Evolutionary conservation across 2,329 filamentous ascomycete species (phyloP).

Genomic region (Fusarium floridanum): DNA sequence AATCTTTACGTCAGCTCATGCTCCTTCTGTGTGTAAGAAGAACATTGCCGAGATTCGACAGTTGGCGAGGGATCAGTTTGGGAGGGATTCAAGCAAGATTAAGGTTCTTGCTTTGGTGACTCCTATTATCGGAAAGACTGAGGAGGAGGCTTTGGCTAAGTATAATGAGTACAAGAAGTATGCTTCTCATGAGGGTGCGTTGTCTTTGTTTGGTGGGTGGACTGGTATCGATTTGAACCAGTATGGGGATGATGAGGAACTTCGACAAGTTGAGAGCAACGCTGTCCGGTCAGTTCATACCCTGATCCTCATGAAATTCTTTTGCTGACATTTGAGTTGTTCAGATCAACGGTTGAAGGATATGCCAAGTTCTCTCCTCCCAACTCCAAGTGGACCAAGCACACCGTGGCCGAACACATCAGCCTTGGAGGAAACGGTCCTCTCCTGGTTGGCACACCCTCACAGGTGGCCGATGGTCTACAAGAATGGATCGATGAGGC

Average conservation of each 20-base stretch:
- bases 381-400: constrained; percentile 78
- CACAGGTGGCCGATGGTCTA: constrained; percentile 75
- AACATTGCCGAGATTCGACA: constrained; percentile 73
- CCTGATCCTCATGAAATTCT: too few species aligned
- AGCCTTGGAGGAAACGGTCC: constrained; percentile 76
- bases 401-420: constrained; percentile 76
- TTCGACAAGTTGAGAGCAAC: constrained; percentile 72
- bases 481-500: constrained; percentile 77
- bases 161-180: constrained; percentile 71
- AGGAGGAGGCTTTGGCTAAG: constrained; percentile 75
- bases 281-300: constrained; percentile 58
- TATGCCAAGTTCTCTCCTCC: constrained; percentile 69
- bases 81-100: constrained; percentile 70
- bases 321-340: too few species aligned
- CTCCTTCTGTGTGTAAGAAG: constrained; percentile 70
- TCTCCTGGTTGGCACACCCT: constrained; percentile 72
- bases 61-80: constrained; percentile 64
- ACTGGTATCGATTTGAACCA: constrained; percentile 69
- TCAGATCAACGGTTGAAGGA: constrained; percentile 64
- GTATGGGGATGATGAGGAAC: constrained; percentile 75
- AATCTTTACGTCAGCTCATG: constrained; percentile 77
- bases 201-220: constrained; percentile 81
- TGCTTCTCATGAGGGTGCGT: constrained; percentile 71
- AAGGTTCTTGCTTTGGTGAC: constrained; percentile 77
- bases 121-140: constrained; percentile 73